Evolutionary conservation across 331 rosid genomes (phyloP), one percentile per base, ranked within the genome.

Genomic region (Pyrus hybrid): DNA sequence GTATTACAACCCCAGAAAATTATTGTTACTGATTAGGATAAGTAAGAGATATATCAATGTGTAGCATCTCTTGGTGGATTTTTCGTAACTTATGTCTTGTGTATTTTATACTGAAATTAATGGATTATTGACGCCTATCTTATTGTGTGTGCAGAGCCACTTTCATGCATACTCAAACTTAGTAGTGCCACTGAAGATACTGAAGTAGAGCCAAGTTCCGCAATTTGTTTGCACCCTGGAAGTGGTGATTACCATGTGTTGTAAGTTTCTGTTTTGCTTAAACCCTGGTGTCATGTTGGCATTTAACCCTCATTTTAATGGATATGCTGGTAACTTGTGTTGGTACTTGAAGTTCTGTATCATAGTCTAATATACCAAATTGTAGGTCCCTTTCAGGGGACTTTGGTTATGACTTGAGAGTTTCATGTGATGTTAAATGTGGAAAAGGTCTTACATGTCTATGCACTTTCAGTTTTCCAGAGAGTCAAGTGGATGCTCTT

Each of bases 401-500:
- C 20, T n/a, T n/a, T 69, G 41, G 26, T 51, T 18, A 30, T 43
- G 22, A 29, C 8, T 60, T 72, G 71, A 80, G 63, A 71, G 16
- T 70, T 56, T 23, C 30, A 74, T 35, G 14, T 32, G 21, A 45
- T n/a, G 25, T 57, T 29, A 54, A 53, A 70, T 21, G 66, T 70
- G 35, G 64, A 57, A 49, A 53, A 23, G 71, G 54, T 56, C 82
- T 68, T 73, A 65, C 72, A 64, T 67, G 57, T 30, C 28, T n/a
- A 13, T 77, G 69, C 67, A 41, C 62, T 81, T 87, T 86, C 96
- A 94, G 99, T 83, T 94, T 88, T 79, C 97, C 99, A 8, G 92
- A 90, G 85, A 88, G 86, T 87, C 97, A 91, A 83, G 90, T 89
- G 76, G 99, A 94, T 49, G 87, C 96, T 70, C 90, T 94, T 60